phyloP scores from a whole-genome alignment of 176 grass and related monocot species.

The Triticum aestivum region IWGSC_CS_RefSeq_v2.1 NC_057813.1:62017269-62017768 shows the following conservation, averaged over 20 bases:
- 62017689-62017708: neutral
- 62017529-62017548: slow-evolving; percentile 75
- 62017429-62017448: slow-evolving; percentile 59
- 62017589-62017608: slow-evolving; percentile 58
- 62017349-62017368: neutral
- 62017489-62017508: slow-evolving; percentile 88
- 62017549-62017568: slow-evolving; percentile 67
- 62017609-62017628: slow-evolving; percentile 72
- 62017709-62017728: neutral
- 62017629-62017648: slow-evolving; percentile 92
- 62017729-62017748: neutral
- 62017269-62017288: neutral
- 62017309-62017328: neutral
- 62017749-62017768: neutral
- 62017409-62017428: slow-evolving; percentile 89
- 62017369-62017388: neutral
- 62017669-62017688: no score
- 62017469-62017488: slow-evolving; percentile 50
- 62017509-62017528: slow-evolving; percentile 85
- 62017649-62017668: slow-evolving; percentile 30
- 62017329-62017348: neutral
- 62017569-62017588: slow-evolving; percentile 61
- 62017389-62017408: slow-evolving; percentile 38
- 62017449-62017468: slow-evolving; percentile 61
- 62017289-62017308: neutral